Conservation (phyloP, 805 yeast species). For the Cephaloascus albidus region DNA sequence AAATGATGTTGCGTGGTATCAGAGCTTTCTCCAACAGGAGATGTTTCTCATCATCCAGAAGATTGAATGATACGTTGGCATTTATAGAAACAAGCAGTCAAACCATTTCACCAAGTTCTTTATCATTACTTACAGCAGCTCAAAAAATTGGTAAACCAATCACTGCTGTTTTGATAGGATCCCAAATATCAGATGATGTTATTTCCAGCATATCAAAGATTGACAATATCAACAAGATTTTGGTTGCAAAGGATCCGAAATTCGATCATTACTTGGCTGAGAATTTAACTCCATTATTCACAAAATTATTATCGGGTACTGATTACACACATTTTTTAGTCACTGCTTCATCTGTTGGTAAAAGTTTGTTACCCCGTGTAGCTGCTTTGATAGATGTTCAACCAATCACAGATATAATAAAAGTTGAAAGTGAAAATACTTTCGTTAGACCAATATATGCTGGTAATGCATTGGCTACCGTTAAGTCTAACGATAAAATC, state of each 20-base stretch:
- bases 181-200: constrained; percentile 13
- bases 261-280: constrained; percentile 76
- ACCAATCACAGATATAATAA: constrained; percentile 76
- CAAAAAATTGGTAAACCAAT: constrained; percentile 64
- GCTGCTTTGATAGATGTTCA: constrained; percentile 82
- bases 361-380: constrained; percentile 75
- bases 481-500: constrained; percentile 56
- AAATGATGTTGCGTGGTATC: not conserved
- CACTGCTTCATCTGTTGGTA: constrained; percentile 83
- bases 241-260: constrained; percentile 47
- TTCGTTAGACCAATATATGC: constrained; percentile 94
- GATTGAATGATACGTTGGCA: constrained; percentile 48
- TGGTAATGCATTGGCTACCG: constrained; percentile 85
- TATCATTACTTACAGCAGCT: constrained; percentile 75
- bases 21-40: constrained; percentile 14
- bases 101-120: constrained; percentile 53
- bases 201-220: constrained; percentile 32
- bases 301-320: constrained; percentile 29
- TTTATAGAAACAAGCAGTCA: constrained; percentile 58
- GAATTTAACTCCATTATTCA: constrained; percentile 60
- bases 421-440: constrained; percentile 55
- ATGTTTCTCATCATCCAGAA: constrained; percentile 31
- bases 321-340: constrained; percentile 65
- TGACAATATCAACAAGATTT: constrained; percentile 41
- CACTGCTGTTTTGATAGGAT: constrained; percentile 70